Evolutionary conservation across 805 yeast genomes (phyloP).

Genomic region (Starmerella kuoi): DNA sequence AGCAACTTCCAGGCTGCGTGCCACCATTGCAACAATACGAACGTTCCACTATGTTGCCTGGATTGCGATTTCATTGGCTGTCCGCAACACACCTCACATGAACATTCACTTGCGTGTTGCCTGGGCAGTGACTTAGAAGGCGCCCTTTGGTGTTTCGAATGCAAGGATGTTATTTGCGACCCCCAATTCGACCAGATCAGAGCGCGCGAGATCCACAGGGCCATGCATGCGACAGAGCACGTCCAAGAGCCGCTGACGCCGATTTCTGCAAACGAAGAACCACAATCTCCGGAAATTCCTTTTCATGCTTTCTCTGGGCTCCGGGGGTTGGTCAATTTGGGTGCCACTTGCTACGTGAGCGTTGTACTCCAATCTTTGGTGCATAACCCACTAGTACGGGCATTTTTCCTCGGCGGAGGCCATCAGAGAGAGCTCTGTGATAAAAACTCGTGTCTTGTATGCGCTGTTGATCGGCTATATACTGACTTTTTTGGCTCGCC

Average conservation of each 20-base stretch:
- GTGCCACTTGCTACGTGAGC: slow-evolving; percentile 95
- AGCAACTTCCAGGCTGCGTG: slow-evolving; percentile 11
- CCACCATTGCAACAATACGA: slow-evolving; percentile 8
- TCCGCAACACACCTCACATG: slow-evolving; percentile 17
- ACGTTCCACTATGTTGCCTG: slow-evolving; percentile 19
- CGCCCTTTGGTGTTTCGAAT: slow-evolving; percentile 58
- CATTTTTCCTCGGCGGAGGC: slow-evolving; percentile 61
- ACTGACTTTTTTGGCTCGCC: slow-evolving; percentile 58
- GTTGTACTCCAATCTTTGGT: slow-evolving; percentile 77
- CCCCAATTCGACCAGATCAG: slow-evolving; percentile 17
- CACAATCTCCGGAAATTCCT: slow-evolving; percentile 29
- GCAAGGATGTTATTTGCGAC: slow-evolving; percentile 60
- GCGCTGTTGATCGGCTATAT: slow-evolving; percentile 72
- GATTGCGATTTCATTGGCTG: slow-evolving; percentile 21
- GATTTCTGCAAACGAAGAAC: background rate
- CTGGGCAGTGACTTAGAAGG: slow-evolving; percentile 44
- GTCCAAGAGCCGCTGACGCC: background rate
- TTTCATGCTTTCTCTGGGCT: slow-evolving; percentile 60
- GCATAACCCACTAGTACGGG: slow-evolving; percentile 79
- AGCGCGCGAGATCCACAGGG: slow-evolving; percentile 4
- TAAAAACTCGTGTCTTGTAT: slow-evolving; percentile 51
- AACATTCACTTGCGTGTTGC: slow-evolving; percentile 54
- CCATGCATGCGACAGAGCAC: slow-evolving; percentile 3
- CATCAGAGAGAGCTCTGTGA: slow-evolving; percentile 45
- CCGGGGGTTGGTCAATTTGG: slow-evolving; percentile 83